Base-by-base conservation (phyloP, 2,329 filamentous ascomycete genomes). In the Fusarium globosum region DNA sequence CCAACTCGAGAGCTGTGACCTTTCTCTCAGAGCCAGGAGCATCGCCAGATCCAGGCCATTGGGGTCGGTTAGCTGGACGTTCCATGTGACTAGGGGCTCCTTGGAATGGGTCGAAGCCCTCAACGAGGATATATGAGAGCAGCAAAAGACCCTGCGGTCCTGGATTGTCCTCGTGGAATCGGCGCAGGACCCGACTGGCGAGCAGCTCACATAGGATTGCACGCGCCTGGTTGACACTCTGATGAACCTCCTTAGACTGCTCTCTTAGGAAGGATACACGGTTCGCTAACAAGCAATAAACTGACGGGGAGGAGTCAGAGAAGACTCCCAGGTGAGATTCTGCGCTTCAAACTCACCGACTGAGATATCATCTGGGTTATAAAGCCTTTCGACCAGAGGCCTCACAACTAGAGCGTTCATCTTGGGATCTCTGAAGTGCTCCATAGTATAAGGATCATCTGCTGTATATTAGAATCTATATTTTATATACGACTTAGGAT, bases 271-370 rank as follows among this genome's bases (percentile, higher is more conserved):
- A 94, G 69, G 93, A 90, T 61, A 91, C 87, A 20, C 91, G 86
- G 75, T 94, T 94, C 65, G 92, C 91, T 33, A 94, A 85, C 28
- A 94, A 83, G 79, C 91, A 93, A 78, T 93, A 94, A 1, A 93
- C 90, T 89, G 71, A 36, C 16, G 28, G 36, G 26, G n/a, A 20
- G 23, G 30, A 38, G 53, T 72, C 26, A 72, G 61, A 33, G 15
- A 52, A 59, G 26, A 26, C 26, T 38, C 41, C 4, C 23, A 35
- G n/a, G 49, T 14, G 35, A 60, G 35, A 21, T 49, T 58, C 23
- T 43, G 13, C 21, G 23, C 21, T 39, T 39, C n/a, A n/a, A 56
- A 67, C 84, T 64, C 80, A 89, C 88, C 85, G 60, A 91, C 85
- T 2, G 90, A 92, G 39, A 91, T 87, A 80, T 93, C 91, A 30